Evolutionary conservation across 1,139 yeast genomes (phyloP).

Genomic region (Candida neerlandica): DNA sequence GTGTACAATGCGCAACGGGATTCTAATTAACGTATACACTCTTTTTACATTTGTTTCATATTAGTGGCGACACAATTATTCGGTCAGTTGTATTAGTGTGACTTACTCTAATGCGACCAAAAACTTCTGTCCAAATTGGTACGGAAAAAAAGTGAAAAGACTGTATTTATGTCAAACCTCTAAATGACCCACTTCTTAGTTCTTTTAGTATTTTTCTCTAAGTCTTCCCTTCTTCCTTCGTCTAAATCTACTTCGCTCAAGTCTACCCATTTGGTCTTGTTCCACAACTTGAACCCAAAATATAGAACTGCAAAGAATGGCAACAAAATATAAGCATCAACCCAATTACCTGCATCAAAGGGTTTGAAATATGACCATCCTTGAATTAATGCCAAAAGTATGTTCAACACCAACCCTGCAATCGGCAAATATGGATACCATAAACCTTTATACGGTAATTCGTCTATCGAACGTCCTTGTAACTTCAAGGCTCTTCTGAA

Average conservation of each 20-base stretch:
- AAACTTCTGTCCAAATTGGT: no score
- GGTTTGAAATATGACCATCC: slow-evolving; percentile 72
- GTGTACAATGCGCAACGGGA: background rate
- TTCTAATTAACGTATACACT: background rate
- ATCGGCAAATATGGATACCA: slow-evolving; percentile 57
- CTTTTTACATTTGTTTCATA: no score
- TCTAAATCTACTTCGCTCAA: slow-evolving; percentile 49
- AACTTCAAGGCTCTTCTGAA: slow-evolving; percentile 52
- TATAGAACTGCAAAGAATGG: slow-evolving; percentile 54
- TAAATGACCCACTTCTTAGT: background rate
- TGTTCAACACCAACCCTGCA: slow-evolving; percentile 52
- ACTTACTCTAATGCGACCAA: no score
- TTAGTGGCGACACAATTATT: no score
- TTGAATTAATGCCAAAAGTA: slow-evolving; percentile 61
- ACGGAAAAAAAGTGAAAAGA: no score
- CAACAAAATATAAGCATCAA: slow-evolving; percentile 65
- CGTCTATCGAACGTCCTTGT: slow-evolving; percentile 46
- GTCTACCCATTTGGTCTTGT: slow-evolving; percentile 46
- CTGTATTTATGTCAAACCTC: no score
- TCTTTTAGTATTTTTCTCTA: slow-evolving; percentile 20
- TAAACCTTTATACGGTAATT: slow-evolving; percentile 55
- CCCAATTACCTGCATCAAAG: slow-evolving; percentile 59
- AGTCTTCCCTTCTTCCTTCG: slow-evolving; percentile 40
- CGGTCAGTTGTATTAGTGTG: no score
- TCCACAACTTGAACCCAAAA: slow-evolving; percentile 35